phyloP scores from a whole-genome alignment of 2,329 filamentous ascomycete genomes.

The Monosporascus sp. region DNA sequence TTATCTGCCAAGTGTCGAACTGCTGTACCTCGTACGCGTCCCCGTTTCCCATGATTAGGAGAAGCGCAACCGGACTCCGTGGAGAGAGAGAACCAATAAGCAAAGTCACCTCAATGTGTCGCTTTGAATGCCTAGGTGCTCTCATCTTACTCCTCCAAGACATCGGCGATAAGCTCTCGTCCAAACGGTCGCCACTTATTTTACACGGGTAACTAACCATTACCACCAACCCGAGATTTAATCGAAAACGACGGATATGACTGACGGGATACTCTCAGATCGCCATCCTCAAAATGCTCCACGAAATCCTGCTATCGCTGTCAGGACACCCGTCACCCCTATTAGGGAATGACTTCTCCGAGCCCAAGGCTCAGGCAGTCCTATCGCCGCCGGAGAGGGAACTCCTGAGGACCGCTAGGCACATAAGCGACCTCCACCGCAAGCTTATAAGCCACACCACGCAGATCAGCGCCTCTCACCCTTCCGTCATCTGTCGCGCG shows the following conservation, averaged over 20 bases:
- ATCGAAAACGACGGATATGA: neutral
- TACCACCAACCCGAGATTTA: neutral
- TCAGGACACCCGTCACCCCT: constrained; percentile 90
- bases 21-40: too few relatives aligned
- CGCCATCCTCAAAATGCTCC: constrained; percentile 63
- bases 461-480: constrained; percentile 63
- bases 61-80: too few relatives aligned
- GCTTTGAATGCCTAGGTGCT: constrained; percentile 47
- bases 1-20: too few relatives aligned
- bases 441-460: constrained; percentile 63
- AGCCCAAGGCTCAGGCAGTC: constrained; percentile 40
- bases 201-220: constrained; percentile 16
- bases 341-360: constrained; percentile 53
- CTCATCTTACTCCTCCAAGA: constrained; percentile 43
- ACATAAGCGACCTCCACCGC: constrained; percentile 73
- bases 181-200: constrained; percentile 26
- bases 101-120: constrained; percentile 43
- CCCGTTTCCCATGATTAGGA: too few relatives aligned
- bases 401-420: constrained; percentile 70
- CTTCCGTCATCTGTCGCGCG: constrained; percentile 79
- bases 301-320: constrained; percentile 95
- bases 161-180: constrained; percentile 34
- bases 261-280: constrained; percentile 13
- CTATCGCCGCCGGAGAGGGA: constrained; percentile 77
- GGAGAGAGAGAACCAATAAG: neutral